A percentile compares a stretch with the other conserved stretches of the same genome.
Evolutionary conservation across 2,329 filamentous ascomycete species (phyloP).

Genomic region (Aspergillus sp.): DNA sequence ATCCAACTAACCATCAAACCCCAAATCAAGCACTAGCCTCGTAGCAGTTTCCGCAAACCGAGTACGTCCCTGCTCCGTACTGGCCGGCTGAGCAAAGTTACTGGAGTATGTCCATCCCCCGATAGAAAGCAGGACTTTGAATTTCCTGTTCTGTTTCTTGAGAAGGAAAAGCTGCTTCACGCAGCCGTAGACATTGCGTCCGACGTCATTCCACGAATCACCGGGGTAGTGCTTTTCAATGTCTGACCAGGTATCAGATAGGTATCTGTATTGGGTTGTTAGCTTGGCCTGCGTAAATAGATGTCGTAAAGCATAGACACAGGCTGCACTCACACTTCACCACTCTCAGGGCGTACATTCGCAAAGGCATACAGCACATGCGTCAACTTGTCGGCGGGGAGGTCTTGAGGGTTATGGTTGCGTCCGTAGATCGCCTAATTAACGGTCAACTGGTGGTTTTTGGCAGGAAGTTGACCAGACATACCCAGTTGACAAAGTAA

Average conservation of each 20-base stretch:
- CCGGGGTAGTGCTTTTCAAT: constrained; percentile 58
- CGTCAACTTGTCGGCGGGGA: constrained; percentile 71
- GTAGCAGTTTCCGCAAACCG: constrained; percentile 65
- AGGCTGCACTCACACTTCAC: constrained; percentile 58
- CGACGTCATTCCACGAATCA: constrained; percentile 61
- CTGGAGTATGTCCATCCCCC: constrained; percentile 71
- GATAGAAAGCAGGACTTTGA: constrained; percentile 74
- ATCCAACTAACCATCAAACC: constrained; percentile 49
- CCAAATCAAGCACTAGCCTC: constrained; percentile 66
- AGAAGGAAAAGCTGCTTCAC: constrained; percentile 67
- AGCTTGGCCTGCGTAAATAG: background rate
- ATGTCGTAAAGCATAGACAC: background rate
- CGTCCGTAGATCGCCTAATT: constrained; percentile 71
- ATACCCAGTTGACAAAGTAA: constrained; percentile 41
- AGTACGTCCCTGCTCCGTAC: constrained; percentile 52
- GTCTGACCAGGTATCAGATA: constrained; percentile 63
- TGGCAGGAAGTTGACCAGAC: constrained; percentile 3
- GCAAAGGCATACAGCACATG: constrained; percentile 86
- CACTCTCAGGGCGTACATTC: constrained; percentile 68
- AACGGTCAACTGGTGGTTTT: background rate
- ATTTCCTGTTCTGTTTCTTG: constrained; percentile 65
- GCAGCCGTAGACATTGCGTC: constrained; percentile 67
- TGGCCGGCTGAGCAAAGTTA: constrained; percentile 66
- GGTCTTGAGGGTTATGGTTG: constrained; percentile 70
- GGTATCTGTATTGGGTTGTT: constrained; percentile 22